Evolutionary conservation across 805 yeast genomes (phyloP), one percentile per base, ranked within the genome.

Genomic region (Saturnispora silvae): DNA sequence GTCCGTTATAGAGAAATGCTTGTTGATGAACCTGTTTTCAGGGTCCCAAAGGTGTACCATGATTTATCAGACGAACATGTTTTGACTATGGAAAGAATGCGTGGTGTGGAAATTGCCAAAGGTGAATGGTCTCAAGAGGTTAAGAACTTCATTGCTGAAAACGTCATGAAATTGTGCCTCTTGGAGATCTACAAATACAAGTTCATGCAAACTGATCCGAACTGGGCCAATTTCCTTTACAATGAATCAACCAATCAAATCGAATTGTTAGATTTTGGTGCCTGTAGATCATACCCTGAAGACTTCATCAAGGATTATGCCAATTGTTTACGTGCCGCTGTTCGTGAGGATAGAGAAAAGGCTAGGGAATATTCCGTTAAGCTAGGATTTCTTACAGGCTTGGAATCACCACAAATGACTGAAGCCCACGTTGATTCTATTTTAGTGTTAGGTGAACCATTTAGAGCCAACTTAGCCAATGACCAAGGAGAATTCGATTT

Each of bases 201-300:
- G 51, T 89, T 80, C 61, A 92, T 92, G 98, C 98, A 92, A 61
- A 89, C 97, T 1, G 98, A 92, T 61, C 98, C 98, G 35, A 92
- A 92, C 58, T 92, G 98, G 98, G 96, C 98, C 31, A 92, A 92
- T 57, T 92, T 92, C 61, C 61, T 92, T 42, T 86, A 82, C 63
- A 86, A 92, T 52, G 65, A 65, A 24, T 48, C 63, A n/a, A 75
- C 86, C 2, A 60, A 71, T 19, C 76, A 80, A 56, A 75, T 92
- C 40, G 96, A 89, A 57, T 65, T 92, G 39, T 64, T 92, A 37
- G 98, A 92, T 61, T 92, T 92, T 60, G 98, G 98, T 33, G 97
- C 98, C 1, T 80, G 96, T 5, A 70, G 97, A 45, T 81, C 75
- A 23, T 92, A 75, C 56, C 65, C 74, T 17, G 71, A 67, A 28